phyloP scores from a whole-genome alignment of 1,139 yeast species.

The Candida labiduridarum region DNA sequence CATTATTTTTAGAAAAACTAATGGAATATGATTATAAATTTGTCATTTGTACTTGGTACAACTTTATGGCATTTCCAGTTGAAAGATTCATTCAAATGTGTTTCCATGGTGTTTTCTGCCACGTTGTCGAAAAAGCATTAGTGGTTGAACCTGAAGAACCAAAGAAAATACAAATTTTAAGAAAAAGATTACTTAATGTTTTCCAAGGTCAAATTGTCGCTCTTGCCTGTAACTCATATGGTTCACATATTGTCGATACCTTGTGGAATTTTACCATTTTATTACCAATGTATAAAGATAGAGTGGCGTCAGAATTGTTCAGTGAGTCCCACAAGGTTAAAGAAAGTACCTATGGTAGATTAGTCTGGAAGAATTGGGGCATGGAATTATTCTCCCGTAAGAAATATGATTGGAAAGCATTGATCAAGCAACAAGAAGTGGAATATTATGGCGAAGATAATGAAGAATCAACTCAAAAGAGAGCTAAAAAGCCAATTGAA shows the following conservation, averaged over 20 bases:
- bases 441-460: conserved; percentile 37
- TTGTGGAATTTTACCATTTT: conserved; percentile 79
- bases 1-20: conserved; percentile 71
- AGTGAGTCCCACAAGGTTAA: conserved; percentile 70
- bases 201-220: conserved; percentile 56
- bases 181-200: conserved; percentile 71
- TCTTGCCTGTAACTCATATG: conserved; percentile 84
- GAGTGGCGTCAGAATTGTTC: conserved; percentile 71
- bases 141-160: conserved; percentile 46
- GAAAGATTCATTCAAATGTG: conserved; percentile 72
- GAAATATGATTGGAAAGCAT: conserved; percentile 79
- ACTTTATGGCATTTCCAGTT: conserved; percentile 59
- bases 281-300: conserved; percentile 82
- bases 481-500: conserved; percentile 44
- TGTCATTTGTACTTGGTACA: conserved; percentile 58
- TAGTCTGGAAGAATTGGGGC: conserved; percentile 95
- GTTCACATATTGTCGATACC: conserved; percentile 87
- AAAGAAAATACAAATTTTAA: conserved; percentile 51
- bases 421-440: conserved; percentile 71
- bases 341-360: conserved; percentile 82
- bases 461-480: conserved; percentile 19
- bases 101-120: conserved; percentile 86
- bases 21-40: conserved; percentile 67
- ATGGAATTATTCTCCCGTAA: conserved; percentile 77
- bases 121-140: conserved; percentile 70